These are phyloP conservation scores for Rhodotorula paludigena DNA, from an alignment of 768 basidiomycete genomes.

Conservation along the genomic window DNA sequence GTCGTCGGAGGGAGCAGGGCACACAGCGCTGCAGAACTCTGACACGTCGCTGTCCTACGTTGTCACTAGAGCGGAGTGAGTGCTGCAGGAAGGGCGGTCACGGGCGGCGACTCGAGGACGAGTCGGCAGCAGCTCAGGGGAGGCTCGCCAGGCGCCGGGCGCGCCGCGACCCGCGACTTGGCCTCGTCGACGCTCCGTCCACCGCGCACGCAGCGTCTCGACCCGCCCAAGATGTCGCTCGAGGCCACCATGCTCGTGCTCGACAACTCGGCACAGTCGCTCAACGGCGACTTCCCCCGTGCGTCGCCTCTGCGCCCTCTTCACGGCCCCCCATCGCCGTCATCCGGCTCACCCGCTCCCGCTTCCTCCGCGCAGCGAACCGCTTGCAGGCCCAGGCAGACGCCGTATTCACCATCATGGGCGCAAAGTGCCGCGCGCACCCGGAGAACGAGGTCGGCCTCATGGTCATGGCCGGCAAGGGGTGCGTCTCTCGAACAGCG, in stretches of 20 bases:
- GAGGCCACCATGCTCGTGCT: slow-evolving; percentile 98
- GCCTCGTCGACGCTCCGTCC: neutral
- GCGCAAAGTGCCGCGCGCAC: slow-evolving; percentile 89
- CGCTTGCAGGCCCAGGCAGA: slow-evolving; percentile 88
- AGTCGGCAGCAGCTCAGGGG: no score
- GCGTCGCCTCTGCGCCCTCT: slow-evolving; percentile 46
- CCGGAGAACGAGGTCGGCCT: slow-evolving; percentile 95
- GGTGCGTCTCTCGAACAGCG: slow-evolving; percentile 55
- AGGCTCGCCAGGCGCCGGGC: no score
- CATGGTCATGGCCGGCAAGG: slow-evolving; percentile 97
- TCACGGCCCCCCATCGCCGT: neutral
- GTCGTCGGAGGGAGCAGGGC: no score
- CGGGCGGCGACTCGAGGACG: no score
- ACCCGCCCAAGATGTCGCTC: slow-evolving; percentile 64
- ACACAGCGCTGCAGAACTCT: no score
- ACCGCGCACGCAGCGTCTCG: neutral
- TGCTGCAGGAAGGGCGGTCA: no score
- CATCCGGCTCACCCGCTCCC: neutral
- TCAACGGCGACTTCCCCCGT: slow-evolving; percentile 85
- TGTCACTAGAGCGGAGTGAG: no score
- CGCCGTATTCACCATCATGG: slow-evolving; percentile 82
- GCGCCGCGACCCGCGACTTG: no score
- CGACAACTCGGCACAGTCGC: slow-evolving; percentile 97
- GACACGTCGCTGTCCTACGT: no score
- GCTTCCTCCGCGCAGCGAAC: slow-evolving; percentile 33